phyloP scores from a whole-genome alignment of 495 filamentous ascomycete genomes.

The Podospora anserina region DNA sequence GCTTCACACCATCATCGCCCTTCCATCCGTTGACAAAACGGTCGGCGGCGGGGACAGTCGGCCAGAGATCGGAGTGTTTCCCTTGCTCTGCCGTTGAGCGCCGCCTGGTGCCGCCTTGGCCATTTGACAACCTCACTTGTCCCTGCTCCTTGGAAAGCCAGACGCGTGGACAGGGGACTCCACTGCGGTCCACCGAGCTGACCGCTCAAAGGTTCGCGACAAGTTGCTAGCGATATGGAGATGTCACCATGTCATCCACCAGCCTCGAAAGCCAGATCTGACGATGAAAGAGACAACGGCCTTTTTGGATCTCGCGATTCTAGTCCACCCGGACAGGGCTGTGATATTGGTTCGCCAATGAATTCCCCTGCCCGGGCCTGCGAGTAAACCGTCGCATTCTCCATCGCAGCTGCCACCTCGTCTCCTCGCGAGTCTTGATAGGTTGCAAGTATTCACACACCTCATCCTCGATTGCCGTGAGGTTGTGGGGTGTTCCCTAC shows the following conservation, averaged over 20 bases:
- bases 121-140: slow-evolving; percentile 1
- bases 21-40: slow-evolving; percentile 3
- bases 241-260: background rate
- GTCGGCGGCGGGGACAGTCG: background rate
- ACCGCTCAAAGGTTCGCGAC: background rate
- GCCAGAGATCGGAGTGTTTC: background rate
- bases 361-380: slow-evolving; percentile 9
- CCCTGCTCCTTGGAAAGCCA: background rate
- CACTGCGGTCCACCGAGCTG: background rate
- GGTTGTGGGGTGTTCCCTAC: background rate
- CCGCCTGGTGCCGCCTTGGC: slow-evolving; percentile 2
- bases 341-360: slow-evolving; percentile 11
- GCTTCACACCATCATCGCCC: background rate
- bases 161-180: background rate
- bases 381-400: slow-evolving; percentile 3
- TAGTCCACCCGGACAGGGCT: slow-evolving; percentile 5
- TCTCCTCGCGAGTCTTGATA: background rate
- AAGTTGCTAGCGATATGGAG: background rate
- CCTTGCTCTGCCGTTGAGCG: slow-evolving; percentile 1
- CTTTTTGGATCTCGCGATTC: background rate
- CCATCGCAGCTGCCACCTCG: slow-evolving; percentile 7
- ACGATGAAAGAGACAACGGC: background rate
- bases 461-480: background rate
- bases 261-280: background rate
- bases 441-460: background rate